These are phyloP conservation scores for Tylopilus orsonianus DNA, from an alignment of 1,284 basidiomycete species.

Conservation along the genomic window DNA sequence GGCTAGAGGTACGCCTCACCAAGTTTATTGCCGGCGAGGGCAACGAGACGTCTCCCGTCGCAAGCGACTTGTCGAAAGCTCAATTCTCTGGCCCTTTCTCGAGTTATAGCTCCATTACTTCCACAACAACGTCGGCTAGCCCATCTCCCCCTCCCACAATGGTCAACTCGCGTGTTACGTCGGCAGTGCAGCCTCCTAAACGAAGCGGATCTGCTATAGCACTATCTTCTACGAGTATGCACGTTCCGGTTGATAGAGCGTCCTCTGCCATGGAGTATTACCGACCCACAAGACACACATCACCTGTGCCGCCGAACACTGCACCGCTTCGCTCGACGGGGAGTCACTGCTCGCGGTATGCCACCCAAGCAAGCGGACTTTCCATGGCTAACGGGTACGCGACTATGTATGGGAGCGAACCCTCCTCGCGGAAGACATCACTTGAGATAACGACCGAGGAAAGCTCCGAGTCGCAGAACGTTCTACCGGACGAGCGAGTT, in stretches of 20 bases:
- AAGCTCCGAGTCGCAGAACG: slow-evolving; percentile 24
- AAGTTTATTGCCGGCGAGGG: slow-evolving; percentile 95
- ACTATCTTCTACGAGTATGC: slow-evolving; percentile 42
- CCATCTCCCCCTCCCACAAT: slow-evolving; percentile 70
- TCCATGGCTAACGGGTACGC: slow-evolving; percentile 31
- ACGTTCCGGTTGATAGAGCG: slow-evolving; percentile 61
- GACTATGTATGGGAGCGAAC: slow-evolving; percentile 24
- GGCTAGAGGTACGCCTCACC: slow-evolving; percentile 92
- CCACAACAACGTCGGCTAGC: slow-evolving; percentile 66
- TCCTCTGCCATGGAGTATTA: slow-evolving; percentile 76
- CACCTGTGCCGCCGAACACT: slow-evolving; percentile 42
- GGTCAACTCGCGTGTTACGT: slow-evolving; percentile 43
- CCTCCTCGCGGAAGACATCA: slow-evolving; percentile 30
- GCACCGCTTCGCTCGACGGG: slow-evolving; percentile 26
- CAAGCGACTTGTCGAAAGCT: slow-evolving; percentile 41
- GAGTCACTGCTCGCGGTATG: slow-evolving; percentile 32
- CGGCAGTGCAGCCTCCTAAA: slow-evolving; percentile 43
- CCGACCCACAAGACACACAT: slow-evolving; percentile 46
- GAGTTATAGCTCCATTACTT: slow-evolving; percentile 93
- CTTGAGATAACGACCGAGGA: slow-evolving; percentile 38
- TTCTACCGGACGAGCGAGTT: slow-evolving; percentile 3
- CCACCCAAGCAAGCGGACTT: slow-evolving; percentile 31
- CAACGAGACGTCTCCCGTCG: slow-evolving; percentile 46
- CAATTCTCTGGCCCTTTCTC: slow-evolving; percentile 82
- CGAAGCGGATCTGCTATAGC: slow-evolving; percentile 70